These are phyloP conservation scores for Vitis hybrid DNA, from an alignment of 177 flowering plant genomes.

Conservation along the genomic window DNA sequence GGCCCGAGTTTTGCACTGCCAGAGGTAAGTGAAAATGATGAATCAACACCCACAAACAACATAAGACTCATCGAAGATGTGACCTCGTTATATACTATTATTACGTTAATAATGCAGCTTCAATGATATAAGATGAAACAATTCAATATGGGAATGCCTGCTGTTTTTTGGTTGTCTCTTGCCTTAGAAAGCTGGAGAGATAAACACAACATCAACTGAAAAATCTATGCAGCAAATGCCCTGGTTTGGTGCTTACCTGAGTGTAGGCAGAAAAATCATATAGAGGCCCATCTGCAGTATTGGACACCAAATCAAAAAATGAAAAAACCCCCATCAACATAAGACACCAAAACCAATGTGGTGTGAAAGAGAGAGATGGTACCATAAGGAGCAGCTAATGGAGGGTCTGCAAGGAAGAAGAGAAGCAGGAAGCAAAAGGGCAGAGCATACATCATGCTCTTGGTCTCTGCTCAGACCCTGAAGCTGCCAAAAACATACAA, in stretches of 20 bases:
- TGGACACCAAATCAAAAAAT: neutral
- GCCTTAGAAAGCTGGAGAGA: neutral
- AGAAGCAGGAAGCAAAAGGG: constrained; percentile 4
- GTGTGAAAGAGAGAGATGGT: constrained; percentile 5
- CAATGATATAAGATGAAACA: neutral
- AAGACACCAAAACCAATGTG: neutral
- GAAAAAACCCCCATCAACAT: neutral
- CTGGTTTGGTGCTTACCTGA: constrained; percentile 34
- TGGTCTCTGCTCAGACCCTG: neutral
- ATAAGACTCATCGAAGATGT: neutral
- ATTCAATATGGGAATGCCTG: neutral
- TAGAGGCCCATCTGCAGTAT: constrained; percentile 47
- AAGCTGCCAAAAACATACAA: neutral
- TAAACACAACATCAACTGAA: neutral
- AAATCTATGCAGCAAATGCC: neutral
- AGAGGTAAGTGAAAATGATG: neutral
- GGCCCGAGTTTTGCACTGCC: constrained; percentile 67
- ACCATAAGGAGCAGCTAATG: constrained; percentile 25
- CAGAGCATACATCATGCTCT: constrained; percentile 1
- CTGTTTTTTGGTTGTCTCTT: too few species aligned
- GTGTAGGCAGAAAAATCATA: constrained; percentile 65
- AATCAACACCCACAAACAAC: neutral
- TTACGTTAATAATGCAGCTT: neutral
- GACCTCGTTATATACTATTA: neutral
- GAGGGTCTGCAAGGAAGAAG: constrained; percentile 2